phyloP scores from a whole-genome alignment of 129 eudicot species.

The Rutidosis leptorrhynchoides region DNA sequence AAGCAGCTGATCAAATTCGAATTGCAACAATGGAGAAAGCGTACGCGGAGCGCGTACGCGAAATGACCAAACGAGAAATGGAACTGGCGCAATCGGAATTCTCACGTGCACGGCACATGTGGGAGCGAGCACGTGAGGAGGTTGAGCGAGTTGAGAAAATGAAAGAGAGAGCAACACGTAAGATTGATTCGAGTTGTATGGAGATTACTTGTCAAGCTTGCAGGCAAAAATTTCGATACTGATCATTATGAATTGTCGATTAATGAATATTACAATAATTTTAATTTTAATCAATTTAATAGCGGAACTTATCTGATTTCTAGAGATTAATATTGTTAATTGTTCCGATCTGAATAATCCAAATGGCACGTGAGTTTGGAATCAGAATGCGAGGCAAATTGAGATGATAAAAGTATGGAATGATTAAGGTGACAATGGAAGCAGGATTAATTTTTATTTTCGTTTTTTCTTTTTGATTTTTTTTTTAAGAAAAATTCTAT shows the following conservation, averaged over 20 bases:
- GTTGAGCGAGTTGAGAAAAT: conserved; percentile 63
- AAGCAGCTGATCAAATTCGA: conserved; percentile 82
- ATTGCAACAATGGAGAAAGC: conserved; percentile 82
- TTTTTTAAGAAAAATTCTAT: background rate
- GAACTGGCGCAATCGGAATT: conserved; percentile 78
- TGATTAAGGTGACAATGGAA: conserved; percentile 25
- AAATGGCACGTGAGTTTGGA: conserved; percentile 6
- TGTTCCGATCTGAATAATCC: conserved; percentile 19
- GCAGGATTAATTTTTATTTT: conserved; percentile 19
- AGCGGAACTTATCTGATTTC: background rate
- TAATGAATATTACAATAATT: background rate
- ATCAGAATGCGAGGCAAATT: conserved; percentile 23
- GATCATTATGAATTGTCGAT: background rate
- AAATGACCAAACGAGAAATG: conserved; percentile 73
- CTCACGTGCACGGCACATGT: conserved; percentile 67
- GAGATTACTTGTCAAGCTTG: conserved; percentile 91
- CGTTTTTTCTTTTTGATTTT: background rate
- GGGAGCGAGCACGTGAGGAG: conserved; percentile 84
- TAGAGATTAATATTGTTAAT: background rate
- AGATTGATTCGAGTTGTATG: conserved; percentile 58
- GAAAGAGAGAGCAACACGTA: conserved; percentile 52
- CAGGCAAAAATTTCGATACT: conserved; percentile 69
- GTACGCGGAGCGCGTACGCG: conserved; percentile 85
- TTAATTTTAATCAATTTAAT: background rate
- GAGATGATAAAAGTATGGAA: conserved; percentile 23